Percentiles rank a stretch among this genome's conserved stretches.
phyloP scores from a whole-genome alignment of 192 early-diverging fungal species.

The Coemansia asiatica region DNA sequence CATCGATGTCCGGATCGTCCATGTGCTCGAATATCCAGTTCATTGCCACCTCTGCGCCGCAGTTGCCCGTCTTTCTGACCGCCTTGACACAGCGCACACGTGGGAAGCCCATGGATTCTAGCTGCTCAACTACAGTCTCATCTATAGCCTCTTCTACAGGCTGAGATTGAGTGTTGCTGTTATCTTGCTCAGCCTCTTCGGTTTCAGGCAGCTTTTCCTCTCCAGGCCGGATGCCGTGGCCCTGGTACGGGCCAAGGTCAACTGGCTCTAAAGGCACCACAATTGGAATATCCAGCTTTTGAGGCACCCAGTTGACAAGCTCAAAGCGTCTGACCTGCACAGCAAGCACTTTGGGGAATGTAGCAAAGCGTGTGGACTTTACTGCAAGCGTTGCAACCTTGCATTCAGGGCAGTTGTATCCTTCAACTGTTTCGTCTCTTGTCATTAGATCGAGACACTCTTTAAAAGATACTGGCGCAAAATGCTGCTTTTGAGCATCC shows the following conservation, averaged over 20 bases:
- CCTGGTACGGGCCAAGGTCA: slow-evolving; percentile 71
- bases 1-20: slow-evolving; percentile 84
- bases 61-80: slow-evolving; percentile 74
- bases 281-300: slow-evolving; percentile 61
- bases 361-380: slow-evolving; percentile 68
- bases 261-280: slow-evolving; percentile 56
- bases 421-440: slow-evolving; percentile 57
- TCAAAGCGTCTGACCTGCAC: slow-evolving; percentile 73
- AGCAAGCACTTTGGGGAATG: slow-evolving; percentile 75
- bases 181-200: slow-evolving; percentile 17
- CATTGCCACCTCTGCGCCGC: slow-evolving; percentile 82
- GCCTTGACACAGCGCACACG: slow-evolving; percentile 82
- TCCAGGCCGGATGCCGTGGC: slow-evolving; percentile 62
- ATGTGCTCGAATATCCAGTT: slow-evolving; percentile 96
- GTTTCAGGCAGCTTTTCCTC: slow-evolving; percentile 83
- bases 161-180: slow-evolving; percentile 8
- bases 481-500: slow-evolving; percentile 28
- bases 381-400: slow-evolving; percentile 58
- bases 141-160: slow-evolving; percentile 59
- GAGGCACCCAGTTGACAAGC: slow-evolving; percentile 81
- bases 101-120: slow-evolving; percentile 92
- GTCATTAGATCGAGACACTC: slow-evolving; percentile 68
- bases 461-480: slow-evolving; percentile 56
- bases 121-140: slow-evolving; percentile 67
- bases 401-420: slow-evolving; percentile 65